These are phyloP conservation scores for Kitagawia praeruptora DNA, from an alignment of 129 eudicot genomes.

Conservation along the genomic window DNA sequence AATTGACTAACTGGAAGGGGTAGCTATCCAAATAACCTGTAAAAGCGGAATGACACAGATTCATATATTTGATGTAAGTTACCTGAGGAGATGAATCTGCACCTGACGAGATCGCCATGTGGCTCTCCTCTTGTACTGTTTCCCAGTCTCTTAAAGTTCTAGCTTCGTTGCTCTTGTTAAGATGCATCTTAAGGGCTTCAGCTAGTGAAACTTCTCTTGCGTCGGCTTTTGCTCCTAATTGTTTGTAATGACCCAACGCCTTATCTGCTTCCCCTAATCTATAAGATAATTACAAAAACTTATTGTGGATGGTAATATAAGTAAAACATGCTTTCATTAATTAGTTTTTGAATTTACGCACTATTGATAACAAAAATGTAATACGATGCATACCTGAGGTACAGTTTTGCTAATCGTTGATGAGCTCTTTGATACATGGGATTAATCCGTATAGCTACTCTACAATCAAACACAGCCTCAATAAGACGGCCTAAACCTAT, in stretches of 20 bases:
- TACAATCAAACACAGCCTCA: conserved; percentile 66
- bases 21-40: too few relatives aligned
- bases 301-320: not conserved
- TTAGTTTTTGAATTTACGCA: not conserved
- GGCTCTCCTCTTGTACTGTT: conserved; percentile 39
- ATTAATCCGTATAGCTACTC: conserved; percentile 55
- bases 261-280: conserved; percentile 77
- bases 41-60: not conserved
- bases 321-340: not conserved
- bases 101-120: conserved; percentile 36
- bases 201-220: conserved; percentile 38
- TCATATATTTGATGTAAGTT: not conserved
- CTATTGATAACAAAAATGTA: not conserved
- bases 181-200: conserved; percentile 35
- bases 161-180: conserved; percentile 36
- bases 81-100: conserved; percentile 85
- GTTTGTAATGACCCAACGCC: conserved; percentile 56
- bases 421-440: conserved; percentile 75
- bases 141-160: conserved; percentile 41
- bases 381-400: conserved; percentile 25
- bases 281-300: not conserved
- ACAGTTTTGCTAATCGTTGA: conserved; percentile 58
- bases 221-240: conserved; percentile 44
- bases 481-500: conserved; percentile 52
- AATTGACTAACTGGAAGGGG: too few relatives aligned